Base-by-base conservation (phyloP, 192 early-diverging fungal species). In the Entomortierella parvispora region DNA sequence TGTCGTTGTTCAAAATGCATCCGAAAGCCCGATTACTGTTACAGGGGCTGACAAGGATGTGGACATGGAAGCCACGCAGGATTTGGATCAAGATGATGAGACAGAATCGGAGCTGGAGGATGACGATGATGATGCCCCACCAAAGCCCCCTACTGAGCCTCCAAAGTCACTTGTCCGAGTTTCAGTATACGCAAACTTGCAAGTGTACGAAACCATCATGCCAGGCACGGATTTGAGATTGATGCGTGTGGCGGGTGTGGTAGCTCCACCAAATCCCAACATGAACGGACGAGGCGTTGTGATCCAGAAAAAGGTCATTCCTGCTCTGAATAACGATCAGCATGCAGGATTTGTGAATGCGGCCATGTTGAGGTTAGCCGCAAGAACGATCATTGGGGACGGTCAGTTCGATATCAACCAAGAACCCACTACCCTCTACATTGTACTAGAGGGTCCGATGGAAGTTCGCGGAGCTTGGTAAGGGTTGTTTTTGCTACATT, bases 391-490 rank as follows among this genome's bases (percentile, higher is more conserved):
- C 17, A 71, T 87, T 54, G 86, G 86, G 1, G 77, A 82, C 32
- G 86, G 83, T 0, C 62, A 72, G n/a, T 83, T 87, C 56, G 80
- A 87, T 31, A 70, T 75, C 26, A 68, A 68, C 22, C 78, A 75
- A 22, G 83, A 77, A 22, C 61, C 61, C 9, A 69, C 77, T 2
- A 52, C 68, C 11, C 59, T 72, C 2, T 72, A 66, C 37, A 62
- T 68, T 37, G 86, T 85, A 1, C 71, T 87, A 7, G 63, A 59
- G 9, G 86, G 86, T 12, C 86, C 83, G 0, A 66, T 80, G 45
- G 86, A 87, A 64, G 74, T 79, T 51, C 71, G 83, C 32, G 86
- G 86, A 48, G 81, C 82, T 20, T 87, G 86, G 86, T 85, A 84
- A 69, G 65, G 2, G 22, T 25, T 26, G 28, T 2, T 47, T 1